Percentiles rank a stretch among this genome's conserved stretches.
Evolutionary conservation across 352 stramenopile genomes (phyloP).

Genomic region (Phytophthora litchii): DNA sequence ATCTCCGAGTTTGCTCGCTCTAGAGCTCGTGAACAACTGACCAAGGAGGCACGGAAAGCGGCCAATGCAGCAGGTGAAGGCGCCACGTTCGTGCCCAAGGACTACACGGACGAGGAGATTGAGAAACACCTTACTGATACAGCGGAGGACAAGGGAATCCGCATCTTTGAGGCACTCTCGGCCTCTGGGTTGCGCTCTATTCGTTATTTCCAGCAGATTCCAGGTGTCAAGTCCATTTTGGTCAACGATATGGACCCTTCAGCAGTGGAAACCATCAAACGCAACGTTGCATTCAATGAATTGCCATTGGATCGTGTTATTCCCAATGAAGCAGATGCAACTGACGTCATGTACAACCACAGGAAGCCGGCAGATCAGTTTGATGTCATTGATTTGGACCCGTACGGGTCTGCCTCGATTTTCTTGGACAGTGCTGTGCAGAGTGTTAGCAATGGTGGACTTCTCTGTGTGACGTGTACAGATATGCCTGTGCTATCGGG

Average conservation of each 20-base stretch:
- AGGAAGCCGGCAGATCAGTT: slow-evolving; percentile 93
- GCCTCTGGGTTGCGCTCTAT: slow-evolving; percentile 98
- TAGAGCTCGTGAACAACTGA: slow-evolving; percentile 72
- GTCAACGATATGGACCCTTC: slow-evolving; percentile 99
- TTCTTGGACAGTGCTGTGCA: slow-evolving; percentile 98
- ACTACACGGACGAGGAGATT: slow-evolving; percentile 76
- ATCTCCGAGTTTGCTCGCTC: slow-evolving; percentile 97
- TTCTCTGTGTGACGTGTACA: slow-evolving; percentile 99
- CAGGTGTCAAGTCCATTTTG: slow-evolving; percentile 95
- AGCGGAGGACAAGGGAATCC: slow-evolving; percentile 89
- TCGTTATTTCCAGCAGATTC: slow-evolving; percentile 99
- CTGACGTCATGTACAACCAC: slow-evolving; percentile 89
- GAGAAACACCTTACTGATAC: slow-evolving; percentile 63
- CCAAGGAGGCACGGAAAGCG: slow-evolving; percentile 76
- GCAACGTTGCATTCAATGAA: slow-evolving; percentile 94
- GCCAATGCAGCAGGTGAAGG: slow-evolving; percentile 40
- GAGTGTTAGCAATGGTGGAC: slow-evolving; percentile 93
- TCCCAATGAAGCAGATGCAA: slow-evolving; percentile 86
- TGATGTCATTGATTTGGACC: slow-evolving; percentile 99
- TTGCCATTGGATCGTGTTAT: slow-evolving; percentile 83
- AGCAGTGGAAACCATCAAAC: slow-evolving; percentile 95
- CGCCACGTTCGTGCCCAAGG: slow-evolving; percentile 47
- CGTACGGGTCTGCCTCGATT: slow-evolving; percentile 98
- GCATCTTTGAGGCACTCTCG: slow-evolving; percentile 98
- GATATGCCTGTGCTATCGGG: slow-evolving; percentile 96